Percentiles rank a stretch among this genome's conserved stretches.
Conservation (phyloP, 2,329 filamentous ascomycete species). For the Ophiosphaerella herpotricha region DNA sequence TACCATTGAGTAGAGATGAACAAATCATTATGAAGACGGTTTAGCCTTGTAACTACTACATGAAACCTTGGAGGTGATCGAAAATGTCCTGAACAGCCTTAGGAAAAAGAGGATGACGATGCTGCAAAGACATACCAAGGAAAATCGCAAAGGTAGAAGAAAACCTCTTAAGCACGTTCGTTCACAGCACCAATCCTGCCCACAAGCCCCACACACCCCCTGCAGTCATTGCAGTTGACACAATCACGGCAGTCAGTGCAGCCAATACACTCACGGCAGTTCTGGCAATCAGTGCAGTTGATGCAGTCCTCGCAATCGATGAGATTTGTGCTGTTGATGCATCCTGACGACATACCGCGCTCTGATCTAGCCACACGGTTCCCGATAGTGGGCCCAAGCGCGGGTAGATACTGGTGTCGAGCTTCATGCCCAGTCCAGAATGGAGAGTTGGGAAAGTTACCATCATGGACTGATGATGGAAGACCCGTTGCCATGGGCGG, state of each 20-base stretch:
- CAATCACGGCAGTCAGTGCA: not conserved
- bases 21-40: no score
- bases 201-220: not conserved
- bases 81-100: not conserved
- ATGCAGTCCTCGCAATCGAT: slow-evolving; percentile 1
- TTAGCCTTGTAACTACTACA: no score
- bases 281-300: not conserved
- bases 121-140: no score
- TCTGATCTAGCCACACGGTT: no score
- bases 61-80: no score
- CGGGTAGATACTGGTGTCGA: no score
- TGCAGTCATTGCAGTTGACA: not conserved
- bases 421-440: no score
- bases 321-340: not conserved
- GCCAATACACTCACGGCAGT: not conserved
- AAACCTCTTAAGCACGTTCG: not conserved
- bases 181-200: not conserved
- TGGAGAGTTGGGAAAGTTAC: no score
- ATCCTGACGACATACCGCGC: not conserved
- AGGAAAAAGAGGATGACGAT: not conserved
- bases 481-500: no score
- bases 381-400: no score
- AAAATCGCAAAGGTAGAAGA: not conserved
- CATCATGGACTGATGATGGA: no score
- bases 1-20: no score